Evolutionary conservation across 75 land plant genomes (phyloP).

Genomic region (Isoetes taiwanensis): DNA sequence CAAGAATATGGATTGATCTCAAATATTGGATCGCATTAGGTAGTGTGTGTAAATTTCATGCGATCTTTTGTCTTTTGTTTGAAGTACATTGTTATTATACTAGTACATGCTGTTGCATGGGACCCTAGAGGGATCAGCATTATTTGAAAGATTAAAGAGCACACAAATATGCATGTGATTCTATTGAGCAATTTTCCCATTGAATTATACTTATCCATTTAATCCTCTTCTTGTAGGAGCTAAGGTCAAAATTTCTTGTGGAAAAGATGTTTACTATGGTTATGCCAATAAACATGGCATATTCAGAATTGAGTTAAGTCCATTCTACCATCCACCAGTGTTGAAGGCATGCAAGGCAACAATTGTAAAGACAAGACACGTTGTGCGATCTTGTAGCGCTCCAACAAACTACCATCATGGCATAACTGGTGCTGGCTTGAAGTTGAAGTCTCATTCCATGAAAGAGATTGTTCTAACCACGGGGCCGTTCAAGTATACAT

Average conservation of each 20-base stretch:
- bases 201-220: too few relatives aligned
- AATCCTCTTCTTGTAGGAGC: too few relatives aligned
- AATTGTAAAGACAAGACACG: not conserved
- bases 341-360: not conserved
- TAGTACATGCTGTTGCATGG: too few relatives aligned
- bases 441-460: not conserved
- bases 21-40: not conserved
- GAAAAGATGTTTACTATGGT: not conserved
- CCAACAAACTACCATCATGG: not conserved
- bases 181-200: too few relatives aligned
- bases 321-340: not conserved
- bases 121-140: too few relatives aligned
- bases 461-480: not conserved
- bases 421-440: not conserved
- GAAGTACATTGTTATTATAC: not conserved
- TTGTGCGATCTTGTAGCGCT: not conserved
- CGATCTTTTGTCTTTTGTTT: not conserved
- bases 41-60: not conserved
- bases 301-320: not conserved
- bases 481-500: not conserved
- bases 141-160: too few relatives aligned
- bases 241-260: constrained; percentile 1
- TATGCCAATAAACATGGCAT: constrained; percentile 2
- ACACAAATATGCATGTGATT: too few relatives aligned
- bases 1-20: too few relatives aligned